Conservation (phyloP, 495 filamentous ascomycete genomes). For the Penicillium atrosanguineum region DNA sequence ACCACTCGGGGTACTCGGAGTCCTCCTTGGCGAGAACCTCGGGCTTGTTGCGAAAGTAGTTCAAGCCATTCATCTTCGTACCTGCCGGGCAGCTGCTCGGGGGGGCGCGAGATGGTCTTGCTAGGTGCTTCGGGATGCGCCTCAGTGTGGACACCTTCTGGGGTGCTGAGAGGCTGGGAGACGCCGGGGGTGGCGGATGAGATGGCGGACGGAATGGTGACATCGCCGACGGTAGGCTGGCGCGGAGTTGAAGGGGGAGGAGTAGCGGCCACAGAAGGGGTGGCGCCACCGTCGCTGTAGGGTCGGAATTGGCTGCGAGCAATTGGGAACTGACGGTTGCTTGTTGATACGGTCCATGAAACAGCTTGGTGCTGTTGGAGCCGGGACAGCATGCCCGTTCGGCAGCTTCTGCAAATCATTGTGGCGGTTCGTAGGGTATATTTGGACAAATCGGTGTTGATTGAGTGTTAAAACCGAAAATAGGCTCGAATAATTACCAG, state of each 20-base stretch:
- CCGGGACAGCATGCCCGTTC: conserved; percentile 41
- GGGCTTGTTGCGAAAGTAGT: conserved; percentile 81
- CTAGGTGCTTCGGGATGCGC: conserved; percentile 25
- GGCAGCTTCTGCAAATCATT: conserved; percentile 52
- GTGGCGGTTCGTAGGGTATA: conserved; percentile 3
- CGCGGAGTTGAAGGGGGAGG: conserved; percentile 51
- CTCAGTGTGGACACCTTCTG: conserved; percentile 33
- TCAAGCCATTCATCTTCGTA: conserved; percentile 72
- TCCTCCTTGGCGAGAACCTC: conserved; percentile 73
- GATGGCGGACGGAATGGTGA: conserved; percentile 40
- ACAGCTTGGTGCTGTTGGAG: conserved; percentile 32
- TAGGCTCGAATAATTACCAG: neutral
- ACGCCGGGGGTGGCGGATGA: conserved; percentile 45
- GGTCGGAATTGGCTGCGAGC: conserved; percentile 36
- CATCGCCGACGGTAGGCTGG: conserved; percentile 40
- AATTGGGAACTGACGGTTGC: conserved; percentile 26
- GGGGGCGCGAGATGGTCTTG: conserved; percentile 28
- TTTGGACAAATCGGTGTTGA: neutral
- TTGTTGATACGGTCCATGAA: conserved; percentile 30
- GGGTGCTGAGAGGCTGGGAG: conserved; percentile 46
- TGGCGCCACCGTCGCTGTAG: conserved; percentile 37
- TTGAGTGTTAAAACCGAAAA: neutral
- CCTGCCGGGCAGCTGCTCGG: conserved; percentile 63
- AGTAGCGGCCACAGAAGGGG: conserved; percentile 44
- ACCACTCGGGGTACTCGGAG: conserved; percentile 84